These are phyloP conservation scores for Penicillium lagena DNA, from an alignment of 495 filamentous ascomycete genomes.

Conservation along the genomic window DNA sequence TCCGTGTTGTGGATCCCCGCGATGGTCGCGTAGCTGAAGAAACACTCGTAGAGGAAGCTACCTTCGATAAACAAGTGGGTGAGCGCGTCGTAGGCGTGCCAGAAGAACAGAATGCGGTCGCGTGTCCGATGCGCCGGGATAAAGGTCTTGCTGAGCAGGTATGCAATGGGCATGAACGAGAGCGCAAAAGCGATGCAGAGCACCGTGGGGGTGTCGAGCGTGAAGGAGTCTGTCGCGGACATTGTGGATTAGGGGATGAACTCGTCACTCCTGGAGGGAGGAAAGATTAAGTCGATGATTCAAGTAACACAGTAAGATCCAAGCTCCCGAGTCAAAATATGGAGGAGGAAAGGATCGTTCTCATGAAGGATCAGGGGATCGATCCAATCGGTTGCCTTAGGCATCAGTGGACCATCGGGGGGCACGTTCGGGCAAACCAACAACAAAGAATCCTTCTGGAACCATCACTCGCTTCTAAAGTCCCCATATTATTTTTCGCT, in stretches of 20 bases:
- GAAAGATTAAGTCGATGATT: no score
- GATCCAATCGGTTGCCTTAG: no score
- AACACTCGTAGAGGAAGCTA: conserved; percentile 86
- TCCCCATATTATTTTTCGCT: no score
- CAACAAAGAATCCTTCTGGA: no score
- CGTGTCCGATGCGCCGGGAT: conserved; percentile 41
- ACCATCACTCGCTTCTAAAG: no score
- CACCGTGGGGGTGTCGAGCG: conserved; percentile 42
- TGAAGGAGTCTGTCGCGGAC: conserved; percentile 23
- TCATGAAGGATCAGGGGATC: no score
- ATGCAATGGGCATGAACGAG: conserved; percentile 48
- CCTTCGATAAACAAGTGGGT: conserved; percentile 87
- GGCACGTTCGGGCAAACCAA: no score
- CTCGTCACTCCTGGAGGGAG: no score
- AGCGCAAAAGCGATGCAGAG: conserved; percentile 47
- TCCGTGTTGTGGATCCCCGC: conserved; percentile 30
- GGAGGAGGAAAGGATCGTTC: no score
- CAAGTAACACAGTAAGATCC: no score
- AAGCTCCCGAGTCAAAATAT: no score
- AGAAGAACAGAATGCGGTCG: conserved; percentile 76
- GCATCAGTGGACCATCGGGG: no score
- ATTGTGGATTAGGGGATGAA: conserved; percentile 4
- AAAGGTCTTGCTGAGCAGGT: conserved; percentile 33
- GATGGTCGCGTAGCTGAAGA: conserved; percentile 61
- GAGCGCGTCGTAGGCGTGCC: conserved; percentile 89